Evolutionary conservation across 805 yeast genomes (phyloP), one percentile per base, ranked within the genome.

Genomic region (Candida ascalaphidarum): DNA sequence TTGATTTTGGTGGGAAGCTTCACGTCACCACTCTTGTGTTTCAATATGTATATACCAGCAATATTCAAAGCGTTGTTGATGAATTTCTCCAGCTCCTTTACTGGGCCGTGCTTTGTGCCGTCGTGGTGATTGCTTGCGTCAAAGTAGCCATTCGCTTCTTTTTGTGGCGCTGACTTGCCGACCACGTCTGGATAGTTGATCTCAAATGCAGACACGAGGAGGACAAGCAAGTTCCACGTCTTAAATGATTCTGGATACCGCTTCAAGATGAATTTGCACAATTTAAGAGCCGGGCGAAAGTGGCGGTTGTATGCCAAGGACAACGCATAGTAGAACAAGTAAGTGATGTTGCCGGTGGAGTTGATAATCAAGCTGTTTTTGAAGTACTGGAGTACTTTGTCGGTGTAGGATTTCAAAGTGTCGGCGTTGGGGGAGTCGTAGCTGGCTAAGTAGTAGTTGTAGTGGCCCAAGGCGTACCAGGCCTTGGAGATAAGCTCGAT

Each of bases 161-260:
- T 15, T 17, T 14, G 17, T 15, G 11, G n/a, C n/a, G n/a, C n/a
- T n/a, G n/a, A n/a, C n/a, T n/a, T n/a, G n/a, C n/a, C n/a, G 24
- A 25, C 33, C 7, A 28, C 33, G 11, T 39, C 45, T 3, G 46
- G 40, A 17, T 41, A 33, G 26, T 61, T 63, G 33, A 69, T 73
- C 31, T 80, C 83, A 22, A 67, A 65, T 0, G 78, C 67, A 0
- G 88, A 70, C 17, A 76, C 60, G n/a, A 81, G 51, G 32, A 82
- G 62, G 0, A 76, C 71, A 22, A 81, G 55, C 38, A 83, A 54
- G 44, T 81, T 81, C 76, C 89, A 76, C 6, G 77, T 67, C 40
- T 68, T 68, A 41, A 77, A 61, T 27, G 74, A 67, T 23, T 68
- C 68, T 1, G 82, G 80, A 31, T 61, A 61, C 22, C 60, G 50